Evolutionary conservation across 805 yeast species (phyloP), one percentile per base, ranked within the genome.

Genomic region (Maudiozyma bulderi): DNA sequence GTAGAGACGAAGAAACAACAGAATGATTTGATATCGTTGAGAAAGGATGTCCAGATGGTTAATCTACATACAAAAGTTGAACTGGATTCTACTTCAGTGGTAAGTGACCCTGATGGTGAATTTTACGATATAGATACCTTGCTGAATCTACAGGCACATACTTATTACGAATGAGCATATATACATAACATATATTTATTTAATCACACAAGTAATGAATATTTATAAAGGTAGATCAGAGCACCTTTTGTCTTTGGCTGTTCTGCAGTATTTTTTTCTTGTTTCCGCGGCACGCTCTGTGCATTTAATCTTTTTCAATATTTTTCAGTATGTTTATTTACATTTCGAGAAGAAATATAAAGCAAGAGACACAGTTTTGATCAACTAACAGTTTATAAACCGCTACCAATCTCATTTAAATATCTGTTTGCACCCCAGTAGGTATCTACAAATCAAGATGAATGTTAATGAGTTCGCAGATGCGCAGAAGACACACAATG

Each of bases 11-110:
- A 64, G 48, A 58, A 56, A 20, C 81, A 78, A 53, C 64, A 77
- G 13, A 65, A 66, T 3, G 68, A 69, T 41, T 59, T 80, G 45
- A 66, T 72, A 31, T 71, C 70, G 31, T 60, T 78, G 33, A 71
- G 81, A 55, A 68, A 68, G 47, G 70, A 73, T 37, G 73, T 77
- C 3, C 84, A 80, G 57, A 56, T 78, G 56, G 56, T 77, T 26
- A 72, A 69, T 31, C 54, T 75, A 40, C 64, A 61, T n/a, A 64
- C 64, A 5, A 60, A 54, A 14, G 66, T 65, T 39, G 32, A 8
- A 2, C 20, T 39, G 7, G 32, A 50, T 14, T 40, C 47, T 14
- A 47, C 39, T 10, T 31, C 41, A 7, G 32, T 38, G 8, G 26
- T 49, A 6, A 52, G 44, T 35, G 45, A 50, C 8, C 55, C 54